phyloP scores from a whole-genome alignment of 2,329 filamentous ascomycete genomes.

The Aspergillus phoenicis region DNA sequence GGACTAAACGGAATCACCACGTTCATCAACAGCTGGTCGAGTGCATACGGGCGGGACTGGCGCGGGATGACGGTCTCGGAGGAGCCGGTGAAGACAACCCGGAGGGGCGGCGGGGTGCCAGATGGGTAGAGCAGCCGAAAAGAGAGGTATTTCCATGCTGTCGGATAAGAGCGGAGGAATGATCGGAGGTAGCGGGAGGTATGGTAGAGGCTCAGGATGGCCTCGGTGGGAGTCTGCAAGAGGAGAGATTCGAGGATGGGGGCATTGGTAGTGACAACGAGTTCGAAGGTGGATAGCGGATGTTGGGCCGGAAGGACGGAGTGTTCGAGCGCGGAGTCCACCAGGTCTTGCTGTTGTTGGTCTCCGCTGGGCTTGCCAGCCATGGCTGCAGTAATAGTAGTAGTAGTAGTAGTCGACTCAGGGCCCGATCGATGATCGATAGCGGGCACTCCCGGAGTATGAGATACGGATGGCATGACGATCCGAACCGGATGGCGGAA shows the following conservation, averaged over 20 bases:
- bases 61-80: constrained; percentile 41
- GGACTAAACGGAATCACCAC: constrained; percentile 60
- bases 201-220: constrained; percentile 61
- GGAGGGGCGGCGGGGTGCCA: constrained; percentile 34
- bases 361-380: constrained; percentile 14
- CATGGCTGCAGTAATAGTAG: neutral
- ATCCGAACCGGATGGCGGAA: neutral
- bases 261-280: constrained; percentile 58
- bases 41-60: constrained; percentile 59
- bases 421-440: constrained; percentile 12
- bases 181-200: constrained; percentile 57
- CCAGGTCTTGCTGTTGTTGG: constrained; percentile 27
- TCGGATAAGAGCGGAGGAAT: constrained; percentile 59
- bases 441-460: constrained; percentile 14
- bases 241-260: constrained; percentile 62
- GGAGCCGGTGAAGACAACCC: constrained; percentile 37
- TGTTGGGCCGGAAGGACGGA: constrained; percentile 29
- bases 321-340: constrained; percentile 30
- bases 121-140: constrained; percentile 55
- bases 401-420: constrained; percentile 12
- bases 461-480: constrained; percentile 19
- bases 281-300: constrained; percentile 54
- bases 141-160: constrained; percentile 63
- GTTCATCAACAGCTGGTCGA: constrained; percentile 60
- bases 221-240: constrained; percentile 58